Evolutionary conservation across 2,329 filamentous ascomycete species (phyloP).

Genomic region (Fusarium palustre): DNA sequence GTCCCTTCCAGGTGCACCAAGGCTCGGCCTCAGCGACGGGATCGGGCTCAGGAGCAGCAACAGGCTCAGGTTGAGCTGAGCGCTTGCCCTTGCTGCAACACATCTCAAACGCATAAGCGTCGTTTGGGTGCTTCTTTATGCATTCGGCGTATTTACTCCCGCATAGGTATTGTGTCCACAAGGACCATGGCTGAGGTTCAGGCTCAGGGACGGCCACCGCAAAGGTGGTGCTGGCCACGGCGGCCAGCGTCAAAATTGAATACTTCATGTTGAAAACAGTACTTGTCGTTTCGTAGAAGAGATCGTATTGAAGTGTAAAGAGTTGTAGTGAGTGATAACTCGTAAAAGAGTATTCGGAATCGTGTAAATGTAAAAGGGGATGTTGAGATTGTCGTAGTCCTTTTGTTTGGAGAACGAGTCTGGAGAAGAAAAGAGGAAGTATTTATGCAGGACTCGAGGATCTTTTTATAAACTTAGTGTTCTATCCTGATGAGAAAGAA

Average conservation of each 20-base stretch:
- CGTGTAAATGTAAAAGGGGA: constrained; percentile 38
- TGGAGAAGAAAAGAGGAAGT: constrained; percentile 33
- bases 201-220: constrained; percentile 16
- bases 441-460: constrained; percentile 5
- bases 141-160: too few species aligned
- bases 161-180: too few species aligned
- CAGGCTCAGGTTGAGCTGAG: constrained; percentile 21
- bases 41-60: neutral
- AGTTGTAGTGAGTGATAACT: constrained; percentile 29
- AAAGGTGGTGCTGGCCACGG: constrained; percentile 33
- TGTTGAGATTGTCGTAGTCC: constrained; percentile 32
- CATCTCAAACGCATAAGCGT: too few species aligned
- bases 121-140: too few species aligned
- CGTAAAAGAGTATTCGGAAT: constrained; percentile 29
- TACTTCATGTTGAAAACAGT: constrained; percentile 46
- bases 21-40: neutral
- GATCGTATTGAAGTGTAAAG: constrained; percentile 17
- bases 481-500: constrained; percentile 1
- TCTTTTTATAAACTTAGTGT: constrained; percentile 39
- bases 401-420: constrained; percentile 43
- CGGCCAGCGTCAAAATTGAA: constrained; percentile 43
- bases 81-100: too few species aligned
- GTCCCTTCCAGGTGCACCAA: constrained; percentile 14
- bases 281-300: constrained; percentile 11
- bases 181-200: too few species aligned